Percentiles rank a stretch among this genome's conserved stretches.
phyloP scores from a whole-genome alignment of 768 basidiomycete species.

The Fistulinella prunicolor region DNA sequence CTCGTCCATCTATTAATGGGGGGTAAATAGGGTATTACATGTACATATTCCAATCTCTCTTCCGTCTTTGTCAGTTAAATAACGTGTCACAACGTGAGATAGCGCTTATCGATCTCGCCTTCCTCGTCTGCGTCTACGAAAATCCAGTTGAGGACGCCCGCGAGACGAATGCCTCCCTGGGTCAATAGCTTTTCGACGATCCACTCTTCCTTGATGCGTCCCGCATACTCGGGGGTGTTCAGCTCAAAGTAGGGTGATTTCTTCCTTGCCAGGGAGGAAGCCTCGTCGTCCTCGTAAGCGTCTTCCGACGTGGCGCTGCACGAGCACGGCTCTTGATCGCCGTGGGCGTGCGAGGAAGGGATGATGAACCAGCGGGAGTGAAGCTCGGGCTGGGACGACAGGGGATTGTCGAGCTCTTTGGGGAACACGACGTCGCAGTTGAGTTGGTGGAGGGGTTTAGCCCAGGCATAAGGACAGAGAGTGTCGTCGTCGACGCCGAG shows the following conservation, averaged over 20 bases:
- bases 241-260: conserved; percentile 58
- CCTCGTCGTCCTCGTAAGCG: background rate
- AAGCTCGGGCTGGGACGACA: conserved; percentile 23
- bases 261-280: background rate
- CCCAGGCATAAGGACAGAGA: conserved; percentile 81
- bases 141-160: conserved; percentile 76
- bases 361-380: background rate
- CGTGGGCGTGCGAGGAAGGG: too few species aligned
- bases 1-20: too few species aligned
- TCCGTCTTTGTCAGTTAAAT: too few species aligned
- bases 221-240: conserved; percentile 78
- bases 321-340: too few species aligned
- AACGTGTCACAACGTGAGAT: too few species aligned
- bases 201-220: conserved; percentile 60
- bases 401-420: conserved; percentile 53
- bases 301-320: background rate
- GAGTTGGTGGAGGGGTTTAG: conserved; percentile 63
- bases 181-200: conserved; percentile 81
- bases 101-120: background rate
- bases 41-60: too few species aligned
- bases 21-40: too few species aligned
- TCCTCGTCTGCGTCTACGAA: conserved; percentile 35
- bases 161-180: conserved; percentile 80
- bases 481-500: conserved; percentile 49
- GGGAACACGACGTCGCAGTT: conserved; percentile 89